Evolutionary conservation across 1,284 basidiomycete genomes (phyloP), one percentile per base, ranked within the genome.

Genomic region (Marasmius fiardii): DNA sequence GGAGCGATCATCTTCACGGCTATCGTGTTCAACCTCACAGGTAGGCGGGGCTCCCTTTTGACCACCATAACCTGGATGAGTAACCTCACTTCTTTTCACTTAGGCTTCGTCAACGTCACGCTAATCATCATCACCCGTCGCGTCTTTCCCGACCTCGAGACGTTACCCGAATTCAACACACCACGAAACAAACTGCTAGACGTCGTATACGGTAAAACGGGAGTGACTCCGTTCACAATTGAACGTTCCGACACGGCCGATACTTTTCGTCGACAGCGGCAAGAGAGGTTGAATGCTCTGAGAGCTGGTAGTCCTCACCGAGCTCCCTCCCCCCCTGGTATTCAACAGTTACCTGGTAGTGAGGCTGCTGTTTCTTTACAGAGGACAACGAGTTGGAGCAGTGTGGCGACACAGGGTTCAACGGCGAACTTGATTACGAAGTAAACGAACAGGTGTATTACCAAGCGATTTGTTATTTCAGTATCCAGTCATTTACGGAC

Each of bases 11-110:
- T 71, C 14, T 43, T 65, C 1, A 63, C 68, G 4, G 71, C 62
- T 47, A 58, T 68, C 4, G 59, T 73, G 10, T 73, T 73, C 64
- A 74, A 73, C 50, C 61, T 72, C 31, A 72, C 65, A 10, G 73
- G 73, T 68, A 52, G 21, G 63, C n/a, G 37, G 21, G 11, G 31
- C 16, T 12, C 18, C 10, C 20, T 53, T 34, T 6, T 16, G n/a
- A n/a, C 26, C n/a, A 24, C 37, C 1, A 20, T 6, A 1, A 41
- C 16, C 12, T 43, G 41, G 3, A 2, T 33, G 5, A 20, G 12
- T 52, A 2, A 35, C 14, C 10, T 1, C 26, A 5, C 12, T 6
- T 39, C 20, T 31, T 21, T 3, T 44, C 26, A 6, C 12, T 21
- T 51, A 64, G 64, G 64, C 10, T 57, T 65, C 28, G 57, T 58